These are phyloP conservation scores for Draba incana DNA, from an alignment of 345 rosid genomes.

Conservation along the genomic window DNA sequence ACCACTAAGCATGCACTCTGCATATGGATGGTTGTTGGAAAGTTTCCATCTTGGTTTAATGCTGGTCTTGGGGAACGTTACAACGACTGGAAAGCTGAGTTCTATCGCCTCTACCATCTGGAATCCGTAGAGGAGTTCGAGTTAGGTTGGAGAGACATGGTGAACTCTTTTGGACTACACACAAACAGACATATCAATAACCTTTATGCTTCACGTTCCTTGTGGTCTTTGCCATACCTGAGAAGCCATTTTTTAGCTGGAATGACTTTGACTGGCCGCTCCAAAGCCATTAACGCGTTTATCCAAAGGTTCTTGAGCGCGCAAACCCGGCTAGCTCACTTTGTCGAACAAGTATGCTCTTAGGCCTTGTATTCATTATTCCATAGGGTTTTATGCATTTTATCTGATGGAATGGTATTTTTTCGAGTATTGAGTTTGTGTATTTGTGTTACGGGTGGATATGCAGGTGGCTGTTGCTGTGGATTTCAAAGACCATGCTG, in stretches of 20 bases:
- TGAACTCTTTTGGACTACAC: slow-evolving; percentile 75
- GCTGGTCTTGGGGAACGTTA: slow-evolving; percentile 90
- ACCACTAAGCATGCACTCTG: slow-evolving; percentile 86
- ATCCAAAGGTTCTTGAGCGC: slow-evolving; percentile 92
- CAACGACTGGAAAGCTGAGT: slow-evolving; percentile 94
- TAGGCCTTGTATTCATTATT: not conserved
- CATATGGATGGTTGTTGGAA: slow-evolving; percentile 95
- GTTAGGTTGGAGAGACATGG: slow-evolving; percentile 94
- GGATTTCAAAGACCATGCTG: slow-evolving; percentile 95
- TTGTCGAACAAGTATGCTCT: slow-evolving; percentile 80
- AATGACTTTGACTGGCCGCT: slow-evolving; percentile 73
- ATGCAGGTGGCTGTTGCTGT: slow-evolving; percentile 78
- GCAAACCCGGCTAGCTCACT: slow-evolving; percentile 87
- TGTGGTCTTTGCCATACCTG: slow-evolving; percentile 91
- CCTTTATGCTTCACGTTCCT: slow-evolving; percentile 64
- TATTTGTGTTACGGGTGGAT: slow-evolving; percentile 1
- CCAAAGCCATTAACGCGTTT: slow-evolving; percentile 84
- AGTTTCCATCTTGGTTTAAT: slow-evolving; percentile 96
- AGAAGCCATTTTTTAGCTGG: slow-evolving; percentile 89
- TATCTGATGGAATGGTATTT: not conserved
- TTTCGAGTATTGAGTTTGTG: not conserved
- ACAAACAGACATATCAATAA: slow-evolving; percentile 80
- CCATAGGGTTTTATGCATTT: not conserved
- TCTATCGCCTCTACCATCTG: slow-evolving; percentile 76
- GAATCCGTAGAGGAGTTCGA: slow-evolving; percentile 87